Base-by-base conservation (phyloP, 352 stramenopile species). In the Phytophthora constricta region DNA sequence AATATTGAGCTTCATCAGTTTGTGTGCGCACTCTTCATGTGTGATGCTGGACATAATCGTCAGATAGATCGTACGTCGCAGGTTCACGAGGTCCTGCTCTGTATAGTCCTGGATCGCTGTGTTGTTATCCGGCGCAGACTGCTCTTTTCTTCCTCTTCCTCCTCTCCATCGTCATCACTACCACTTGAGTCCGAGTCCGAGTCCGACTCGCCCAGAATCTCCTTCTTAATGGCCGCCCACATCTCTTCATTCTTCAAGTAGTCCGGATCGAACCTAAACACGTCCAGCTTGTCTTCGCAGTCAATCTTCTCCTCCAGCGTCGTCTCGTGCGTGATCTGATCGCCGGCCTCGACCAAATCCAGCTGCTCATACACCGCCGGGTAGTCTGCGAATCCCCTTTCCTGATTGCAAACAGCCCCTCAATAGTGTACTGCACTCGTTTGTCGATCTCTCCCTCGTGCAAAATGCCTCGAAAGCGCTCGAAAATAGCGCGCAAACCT, bases 31-130 rank as follows among this genome's bases (percentile, higher is more conserved):
- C 74, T 99, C 98, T 82, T 99, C 98, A 78, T 99, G 99, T 4
- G 93, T 97, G 19, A 99, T 97, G 72, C 92, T 98, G 23, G 95
- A 99, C 97, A 99, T 99, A 76, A 99, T 99, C 10, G 97, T 99
- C 55, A 99, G 74, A 74, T 99, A 99, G 63, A 99, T 99, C 23
- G 97, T 99, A 34, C 97, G 89, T 9, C 97, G 93, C 50, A 99
- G 75, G 75, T 99, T 98, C 55, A 99, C 96, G 20, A 99, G 84
- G 68, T 98, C 97, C 48, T 98, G 92, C 74, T 99, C 98, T 5
- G 97, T 99, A 55, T 99, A 88, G 76, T 99, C 98, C 64, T 99
- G 89, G 55, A 99, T 98, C n/a, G 57, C 65, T 22, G 75, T 63
- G 49, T 65, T 81, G 11, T 71, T 60, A 41, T 72, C 71, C 22